Percentiles rank a stretch among this genome's conserved stretches.
Conservation (phyloP, 2,329 filamentous ascomycete genomes). For the Botrytis porri region DNA sequence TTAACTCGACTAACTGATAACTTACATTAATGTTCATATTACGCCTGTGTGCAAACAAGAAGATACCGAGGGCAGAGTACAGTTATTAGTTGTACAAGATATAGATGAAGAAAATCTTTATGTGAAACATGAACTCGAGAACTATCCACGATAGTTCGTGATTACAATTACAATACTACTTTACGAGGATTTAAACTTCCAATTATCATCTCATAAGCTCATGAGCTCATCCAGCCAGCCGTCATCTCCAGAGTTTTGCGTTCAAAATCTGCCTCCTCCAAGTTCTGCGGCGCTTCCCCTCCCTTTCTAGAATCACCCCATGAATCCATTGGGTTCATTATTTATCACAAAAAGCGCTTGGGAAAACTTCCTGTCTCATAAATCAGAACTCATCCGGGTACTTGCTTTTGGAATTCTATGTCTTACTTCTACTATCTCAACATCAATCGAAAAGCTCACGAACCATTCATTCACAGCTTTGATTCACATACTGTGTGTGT, state of each 20-base stretch:
- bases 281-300: neutral
- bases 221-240: neutral
- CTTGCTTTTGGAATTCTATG: neutral
- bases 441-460: neutral
- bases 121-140: neutral
- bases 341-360: neutral
- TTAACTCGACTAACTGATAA: neutral
- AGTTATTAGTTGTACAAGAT: neutral
- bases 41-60: neutral
- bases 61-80: neutral
- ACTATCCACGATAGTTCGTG: neutral
- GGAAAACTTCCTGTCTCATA: conserved; percentile 7
- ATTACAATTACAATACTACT: neutral
- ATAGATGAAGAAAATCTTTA: neutral
- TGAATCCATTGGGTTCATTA: neutral
- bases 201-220: neutral
- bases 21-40: neutral
- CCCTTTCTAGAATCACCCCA: neutral
- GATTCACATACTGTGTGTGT: neutral
- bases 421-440: neutral
- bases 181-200: neutral
- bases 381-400: neutral
- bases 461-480: neutral
- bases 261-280: neutral
- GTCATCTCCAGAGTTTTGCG: neutral